A percentile compares a stretch with the other conserved stretches of the same genome.
Conservation (phyloP, 306 rosid genomes). For the Pterocarpus santalinus region DNA sequence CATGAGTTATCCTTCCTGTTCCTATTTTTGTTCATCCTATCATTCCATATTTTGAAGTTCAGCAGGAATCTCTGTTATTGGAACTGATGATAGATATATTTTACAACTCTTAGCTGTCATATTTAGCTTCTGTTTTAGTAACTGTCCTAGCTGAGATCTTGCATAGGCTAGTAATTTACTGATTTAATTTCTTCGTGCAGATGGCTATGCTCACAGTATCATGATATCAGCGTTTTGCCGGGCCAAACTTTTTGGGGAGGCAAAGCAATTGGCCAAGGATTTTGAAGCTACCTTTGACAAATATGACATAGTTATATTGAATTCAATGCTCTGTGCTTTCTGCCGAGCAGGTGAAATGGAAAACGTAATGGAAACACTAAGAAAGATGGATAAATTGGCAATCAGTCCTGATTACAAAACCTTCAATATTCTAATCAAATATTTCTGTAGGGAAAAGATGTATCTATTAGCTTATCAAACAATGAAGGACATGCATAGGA, state of each 20-base stretch:
- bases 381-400: constrained; percentile 87
- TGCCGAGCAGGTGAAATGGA: constrained; percentile 97
- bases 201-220: constrained; percentile 95
- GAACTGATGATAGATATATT: constrained; percentile 32
- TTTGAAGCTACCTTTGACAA: constrained; percentile 73
- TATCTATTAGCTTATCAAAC: constrained; percentile 83
- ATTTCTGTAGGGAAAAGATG: constrained; percentile 86
- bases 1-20: no score
- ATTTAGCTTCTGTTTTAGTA: constrained; percentile 14
- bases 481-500: constrained; percentile 81
- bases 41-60: constrained; percentile 9
- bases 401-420: constrained; percentile 89
- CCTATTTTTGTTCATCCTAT: no score
- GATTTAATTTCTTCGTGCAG: constrained; percentile 60
- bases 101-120: constrained; percentile 4
- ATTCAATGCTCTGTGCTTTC: constrained; percentile 93
- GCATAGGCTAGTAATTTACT: constrained; percentile 38
- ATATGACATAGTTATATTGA: constrained; percentile 89
- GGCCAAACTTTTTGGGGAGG: constrained; percentile 83
- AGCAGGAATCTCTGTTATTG: constrained; percentile 25
- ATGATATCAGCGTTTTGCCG: constrained; percentile 93
- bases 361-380: constrained; percentile 89
- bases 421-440: constrained; percentile 82
- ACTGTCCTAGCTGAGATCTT: constrained; percentile 5
- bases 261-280: constrained; percentile 83